These are phyloP conservation scores for Plasmodium gaboni DNA, from an alignment of 169 alveolate species.

Conservation along the genomic window DNA sequence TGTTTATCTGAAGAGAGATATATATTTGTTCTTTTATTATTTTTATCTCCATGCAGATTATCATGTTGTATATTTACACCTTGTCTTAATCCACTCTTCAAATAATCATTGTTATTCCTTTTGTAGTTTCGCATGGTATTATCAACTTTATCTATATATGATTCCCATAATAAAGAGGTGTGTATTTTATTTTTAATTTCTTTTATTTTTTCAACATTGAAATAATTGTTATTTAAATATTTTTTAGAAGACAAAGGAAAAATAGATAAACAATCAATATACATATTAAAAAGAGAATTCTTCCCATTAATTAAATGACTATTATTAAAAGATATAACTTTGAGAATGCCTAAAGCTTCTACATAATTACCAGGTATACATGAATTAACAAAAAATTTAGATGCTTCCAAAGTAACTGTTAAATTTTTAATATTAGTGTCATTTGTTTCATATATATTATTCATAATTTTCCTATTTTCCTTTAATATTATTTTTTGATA, in stretches of 20 bases:
- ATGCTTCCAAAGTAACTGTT: conserved; percentile 45
- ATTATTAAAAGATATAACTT: conserved; percentile 43
- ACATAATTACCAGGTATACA: conserved; percentile 60
- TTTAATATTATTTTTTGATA: conserved; percentile 59
- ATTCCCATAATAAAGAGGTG: conserved; percentile 50
- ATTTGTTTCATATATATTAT: conserved; percentile 35
- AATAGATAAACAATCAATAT: conserved; percentile 58
- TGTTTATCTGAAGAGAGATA: too few species aligned
- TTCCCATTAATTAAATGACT: conserved; percentile 61
- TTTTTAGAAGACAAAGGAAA: conserved; percentile 64
- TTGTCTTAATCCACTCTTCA: not conserved
- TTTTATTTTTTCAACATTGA: conserved; percentile 38
- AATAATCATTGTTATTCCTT: not conserved
- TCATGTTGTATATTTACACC: not conserved
- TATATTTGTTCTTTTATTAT: not conserved
- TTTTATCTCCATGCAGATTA: conserved; percentile 31
- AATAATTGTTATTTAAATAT: conserved; percentile 41
- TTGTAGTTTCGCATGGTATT: not conserved
- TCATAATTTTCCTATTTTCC: conserved; percentile 50
- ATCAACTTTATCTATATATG: conserved; percentile 33
- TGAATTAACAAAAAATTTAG: conserved; percentile 62
- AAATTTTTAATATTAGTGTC: conserved; percentile 30
- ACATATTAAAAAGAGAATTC: conserved; percentile 65
- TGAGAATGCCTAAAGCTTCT: conserved; percentile 58
- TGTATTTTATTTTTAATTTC: conserved; percentile 38